Evolutionary conservation across 2,329 filamentous ascomycete genomes (phyloP), one percentile per base, ranked within the genome.

Genomic region (Monilinia fructigena): DNA sequence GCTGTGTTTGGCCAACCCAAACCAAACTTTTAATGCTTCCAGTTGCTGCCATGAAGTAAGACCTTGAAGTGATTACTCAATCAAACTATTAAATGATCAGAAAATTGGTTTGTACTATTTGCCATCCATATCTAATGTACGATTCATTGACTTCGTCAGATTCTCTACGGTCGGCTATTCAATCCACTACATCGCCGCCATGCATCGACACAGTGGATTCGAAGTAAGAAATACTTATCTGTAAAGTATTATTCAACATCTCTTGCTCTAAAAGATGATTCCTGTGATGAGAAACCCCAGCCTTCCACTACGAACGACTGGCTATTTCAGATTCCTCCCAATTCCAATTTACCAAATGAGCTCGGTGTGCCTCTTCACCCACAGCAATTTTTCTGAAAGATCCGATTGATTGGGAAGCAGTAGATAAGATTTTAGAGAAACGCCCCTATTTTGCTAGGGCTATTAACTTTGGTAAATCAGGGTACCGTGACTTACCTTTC

Each of bases 61-160:
- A 31, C 28, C 35, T 8, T 38, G 7, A 38, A 23, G 28, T 16
- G 8, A 26, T 50, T 12, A 23, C n/a, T 14, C 20, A 28, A 12
- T 20, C 31, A 8, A 12, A 28, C 8, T 2, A 40, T 18, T 18
- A 40, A 54, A 54, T 55, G 48, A 42, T 63, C 3, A 55, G 60
- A 23, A 55, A 31, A 55, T 26, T 40, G 35, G 52, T 63, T 55
- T 55, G 48, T 55, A 42, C 8, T n/a, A 23, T 11, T 18, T n/a
- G 31, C 10, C 28, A 28, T 31, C 26, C 18, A 55, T 6, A 53
- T 54, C 3, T 63, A 20, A 42, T 42, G 23, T n/a, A n/a, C 26
- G 53, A 28, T 42, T 40, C 28, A 55, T 55, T 61, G 31, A 55
- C n/a, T 28, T 54, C n/a, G 42, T 45, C 16, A 63, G 52, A 63